These are phyloP conservation scores for Strobilomyces echinocephalus DNA, from an alignment of 768 basidiomycete species.

Conservation along the genomic window DNA sequence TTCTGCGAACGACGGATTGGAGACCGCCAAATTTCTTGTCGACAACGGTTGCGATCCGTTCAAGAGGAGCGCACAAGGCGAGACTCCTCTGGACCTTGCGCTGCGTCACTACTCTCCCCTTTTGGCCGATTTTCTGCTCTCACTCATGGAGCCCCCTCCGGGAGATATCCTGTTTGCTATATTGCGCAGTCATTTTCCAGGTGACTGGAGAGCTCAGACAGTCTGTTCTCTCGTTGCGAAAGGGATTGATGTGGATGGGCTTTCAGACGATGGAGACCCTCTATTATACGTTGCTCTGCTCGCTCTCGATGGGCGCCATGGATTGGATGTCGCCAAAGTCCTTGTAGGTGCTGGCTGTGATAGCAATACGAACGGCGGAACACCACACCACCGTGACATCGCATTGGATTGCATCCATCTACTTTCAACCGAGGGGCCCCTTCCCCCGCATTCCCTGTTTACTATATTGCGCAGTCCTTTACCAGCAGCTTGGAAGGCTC, in stretches of 20 bases:
- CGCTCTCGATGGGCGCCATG: not conserved
- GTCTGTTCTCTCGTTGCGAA: not conserved
- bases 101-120: not conserved
- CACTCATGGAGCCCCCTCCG: not conserved
- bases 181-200: not conserved
- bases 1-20: not conserved
- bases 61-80: not conserved
- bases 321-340: not conserved
- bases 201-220: not conserved
- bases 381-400: constrained; percentile 1
- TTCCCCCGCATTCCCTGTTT: not conserved
- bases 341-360: constrained; percentile 8
- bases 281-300: not conserved
- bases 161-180: not conserved
- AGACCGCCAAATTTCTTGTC: not conserved
- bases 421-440: not conserved
- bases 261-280: not conserved
- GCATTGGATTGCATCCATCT: constrained; percentile 2
- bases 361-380: not conserved
- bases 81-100: constrained; percentile 7
- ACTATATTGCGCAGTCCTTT: not conserved
- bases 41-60: constrained; percentile 7
- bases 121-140: not conserved
- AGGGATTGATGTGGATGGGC: not conserved
- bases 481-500: not conserved